Evolutionary conservation across 2,329 filamentous ascomycete genomes (phyloP).

Genomic region (Aschersonia sp.): DNA sequence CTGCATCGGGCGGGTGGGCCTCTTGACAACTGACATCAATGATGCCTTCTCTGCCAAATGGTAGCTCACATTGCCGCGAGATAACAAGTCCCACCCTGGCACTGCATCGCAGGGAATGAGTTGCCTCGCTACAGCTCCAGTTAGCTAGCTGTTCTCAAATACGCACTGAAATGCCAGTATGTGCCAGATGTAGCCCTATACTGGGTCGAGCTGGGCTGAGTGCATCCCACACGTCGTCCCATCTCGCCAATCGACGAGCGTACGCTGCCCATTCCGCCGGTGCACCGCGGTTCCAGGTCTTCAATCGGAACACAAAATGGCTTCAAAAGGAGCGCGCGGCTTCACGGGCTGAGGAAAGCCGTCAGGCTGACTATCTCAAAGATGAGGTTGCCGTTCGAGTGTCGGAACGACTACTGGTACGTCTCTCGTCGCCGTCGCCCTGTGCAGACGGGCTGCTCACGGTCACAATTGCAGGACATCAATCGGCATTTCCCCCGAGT

Average conservation of each 20-base stretch:
- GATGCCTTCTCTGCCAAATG: no score
- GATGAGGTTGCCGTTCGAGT: slow-evolving; percentile 80
- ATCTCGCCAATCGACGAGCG: slow-evolving; percentile 23
- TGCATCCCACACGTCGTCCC: slow-evolving; percentile 6
- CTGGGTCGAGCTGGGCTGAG: slow-evolving; percentile 12
- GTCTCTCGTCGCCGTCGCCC: slow-evolving; percentile 1
- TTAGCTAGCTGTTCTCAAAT: neutral
- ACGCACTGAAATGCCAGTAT: slow-evolving; percentile 15
- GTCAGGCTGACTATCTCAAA: slow-evolving; percentile 80
- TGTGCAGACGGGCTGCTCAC: neutral
- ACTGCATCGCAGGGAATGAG: no score
- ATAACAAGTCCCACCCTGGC: no score
- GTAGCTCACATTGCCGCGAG: no score
- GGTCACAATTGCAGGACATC: slow-evolving; percentile 51
- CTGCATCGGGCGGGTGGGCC: no score
- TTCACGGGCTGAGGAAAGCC: slow-evolving; percentile 50
- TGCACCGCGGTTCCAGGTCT: slow-evolving; percentile 71
- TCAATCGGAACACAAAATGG: slow-evolving; percentile 79
- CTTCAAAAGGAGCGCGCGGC: slow-evolving; percentile 83
- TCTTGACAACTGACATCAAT: no score
- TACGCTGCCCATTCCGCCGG: slow-evolving; percentile 73
- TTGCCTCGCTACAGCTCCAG: no score
- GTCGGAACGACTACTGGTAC: slow-evolving; percentile 69
- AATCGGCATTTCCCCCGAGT: slow-evolving; percentile 73
- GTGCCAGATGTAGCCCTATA: slow-evolving; percentile 9